phyloP scores from a whole-genome alignment of 1,284 basidiomycete genomes.

The Puccinia hordei region DNA sequence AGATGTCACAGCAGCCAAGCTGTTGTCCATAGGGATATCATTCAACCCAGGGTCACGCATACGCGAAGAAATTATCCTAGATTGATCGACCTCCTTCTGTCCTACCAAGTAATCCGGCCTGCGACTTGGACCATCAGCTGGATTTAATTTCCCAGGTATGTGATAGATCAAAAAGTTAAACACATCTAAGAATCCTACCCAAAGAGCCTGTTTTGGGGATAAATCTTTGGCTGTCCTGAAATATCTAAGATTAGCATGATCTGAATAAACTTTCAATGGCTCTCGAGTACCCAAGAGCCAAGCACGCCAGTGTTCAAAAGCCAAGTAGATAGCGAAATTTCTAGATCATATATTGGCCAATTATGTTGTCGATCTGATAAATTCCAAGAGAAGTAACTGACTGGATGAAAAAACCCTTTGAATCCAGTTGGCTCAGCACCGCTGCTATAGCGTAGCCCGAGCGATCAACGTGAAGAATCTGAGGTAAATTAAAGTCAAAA shows the following conservation, averaged over 20 bases:
- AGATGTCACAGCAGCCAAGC: too few relatives aligned
- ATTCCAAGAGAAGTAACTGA: constrained; percentile 28
- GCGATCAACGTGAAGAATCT: neutral
- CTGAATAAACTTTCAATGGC: constrained; percentile 28
- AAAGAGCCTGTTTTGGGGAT: neutral
- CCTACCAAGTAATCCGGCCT: too few relatives aligned
- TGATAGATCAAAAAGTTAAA: neutral
- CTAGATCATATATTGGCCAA: constrained; percentile 8
- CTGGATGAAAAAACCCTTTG: neutral
- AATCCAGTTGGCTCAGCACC: too few relatives aligned
- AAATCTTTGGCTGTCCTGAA: neutral
- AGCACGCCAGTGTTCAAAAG: neutral
- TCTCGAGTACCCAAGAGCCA: neutral
- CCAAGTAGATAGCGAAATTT: neutral
- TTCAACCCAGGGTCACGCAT: neutral
- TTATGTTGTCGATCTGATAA: constrained; percentile 33
- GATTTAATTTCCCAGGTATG: neutral
- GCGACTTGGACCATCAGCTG: neutral
- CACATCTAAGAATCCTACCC: neutral
- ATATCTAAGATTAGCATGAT: too few relatives aligned
- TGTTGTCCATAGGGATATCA: too few relatives aligned
- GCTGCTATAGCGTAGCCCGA: neutral
- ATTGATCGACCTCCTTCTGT: too few relatives aligned
- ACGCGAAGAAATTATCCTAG: too few relatives aligned
- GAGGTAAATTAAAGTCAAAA: neutral